Percentiles rank a stretch among this genome's conserved stretches.
Conservation (phyloP, 352 stramenopile species). For the Aphanomyces astaci region DNA sequence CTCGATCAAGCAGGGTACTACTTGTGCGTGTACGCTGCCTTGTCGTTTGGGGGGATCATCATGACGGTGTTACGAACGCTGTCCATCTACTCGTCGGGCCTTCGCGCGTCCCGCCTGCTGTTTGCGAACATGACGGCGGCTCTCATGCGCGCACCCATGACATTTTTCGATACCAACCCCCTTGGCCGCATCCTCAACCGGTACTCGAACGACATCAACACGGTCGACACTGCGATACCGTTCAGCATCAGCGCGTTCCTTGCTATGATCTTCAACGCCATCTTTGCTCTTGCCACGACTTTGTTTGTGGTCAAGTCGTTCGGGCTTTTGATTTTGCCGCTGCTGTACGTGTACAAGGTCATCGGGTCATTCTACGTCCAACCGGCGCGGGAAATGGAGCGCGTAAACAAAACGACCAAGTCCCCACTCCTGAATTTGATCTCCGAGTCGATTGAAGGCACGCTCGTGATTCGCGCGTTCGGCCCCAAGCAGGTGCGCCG, state of each 20-base stretch:
- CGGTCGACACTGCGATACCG: constrained; percentile 82
- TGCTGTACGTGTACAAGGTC: constrained; percentile 69
- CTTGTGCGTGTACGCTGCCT: constrained; percentile 48
- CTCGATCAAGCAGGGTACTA: constrained; percentile 24
- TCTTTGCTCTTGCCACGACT: constrained; percentile 78
- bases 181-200: too few species aligned
- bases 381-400: constrained; percentile 43
- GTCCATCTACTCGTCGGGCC: constrained; percentile 43
- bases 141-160: constrained; percentile 82
- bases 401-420: constrained; percentile 38
- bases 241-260: constrained; percentile 47
- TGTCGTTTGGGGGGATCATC: constrained; percentile 41
- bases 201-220: constrained; percentile 89
- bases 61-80: constrained; percentile 59
- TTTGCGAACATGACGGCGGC: constrained; percentile 82
- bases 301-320: constrained; percentile 70
- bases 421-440: constrained; percentile 43
- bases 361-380: constrained; percentile 38
- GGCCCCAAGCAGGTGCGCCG: constrained; percentile 21
- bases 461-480: constrained; percentile 39
- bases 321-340: constrained; percentile 67
- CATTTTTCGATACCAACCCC: constrained; percentile 92
- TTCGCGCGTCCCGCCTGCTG: constrained; percentile 50
- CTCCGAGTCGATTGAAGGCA: constrained; percentile 44
- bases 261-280: constrained; percentile 59